Percentiles rank a stretch among this genome's conserved stretches.
These are phyloP conservation scores for Xylaria flabelliformis DNA, from an alignment of 495 filamentous ascomycete species.

Conservation along the genomic window DNA sequence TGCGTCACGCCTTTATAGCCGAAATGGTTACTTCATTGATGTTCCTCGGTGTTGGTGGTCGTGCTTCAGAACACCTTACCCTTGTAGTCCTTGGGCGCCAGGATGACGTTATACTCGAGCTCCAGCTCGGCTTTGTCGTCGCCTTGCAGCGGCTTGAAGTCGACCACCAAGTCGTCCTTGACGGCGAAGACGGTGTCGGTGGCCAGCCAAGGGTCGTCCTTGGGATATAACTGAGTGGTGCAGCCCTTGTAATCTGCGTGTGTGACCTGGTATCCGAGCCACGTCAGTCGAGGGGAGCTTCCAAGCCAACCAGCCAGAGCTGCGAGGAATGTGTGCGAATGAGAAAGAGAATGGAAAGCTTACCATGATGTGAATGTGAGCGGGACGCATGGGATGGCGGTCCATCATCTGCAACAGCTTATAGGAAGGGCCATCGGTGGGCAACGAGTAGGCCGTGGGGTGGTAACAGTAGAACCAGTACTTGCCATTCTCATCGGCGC, in stretches of 20 bases:
- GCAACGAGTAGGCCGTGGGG: slow-evolving; percentile 80
- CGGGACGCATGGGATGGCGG: slow-evolving; percentile 82
- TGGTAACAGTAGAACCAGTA: slow-evolving; percentile 85
- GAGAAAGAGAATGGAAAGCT: slow-evolving; percentile 33
- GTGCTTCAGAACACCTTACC: slow-evolving; percentile 43
- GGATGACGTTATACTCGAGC: slow-evolving; percentile 68
- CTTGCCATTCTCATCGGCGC: slow-evolving; percentile 73
- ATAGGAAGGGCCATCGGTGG: slow-evolving; percentile 74
- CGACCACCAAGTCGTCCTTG: slow-evolving; percentile 76
- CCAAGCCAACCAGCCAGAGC: neutral
- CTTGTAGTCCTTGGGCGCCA: slow-evolving; percentile 59
- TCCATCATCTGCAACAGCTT: slow-evolving; percentile 74
- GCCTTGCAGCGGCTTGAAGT: slow-evolving; percentile 68
- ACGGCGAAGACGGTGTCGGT: slow-evolving; percentile 82
- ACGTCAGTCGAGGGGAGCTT: neutral
- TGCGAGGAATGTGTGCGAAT: neutral
- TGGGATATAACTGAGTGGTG: slow-evolving; percentile 80
- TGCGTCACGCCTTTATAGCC: slow-evolving; percentile 8
- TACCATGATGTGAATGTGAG: slow-evolving; percentile 86
- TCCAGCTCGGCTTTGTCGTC: slow-evolving; percentile 72
- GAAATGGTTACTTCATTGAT: slow-evolving; percentile 18
- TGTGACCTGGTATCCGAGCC: slow-evolving; percentile 46
- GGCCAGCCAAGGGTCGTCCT: slow-evolving; percentile 68
- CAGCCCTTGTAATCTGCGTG: slow-evolving; percentile 65
- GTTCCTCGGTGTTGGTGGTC: neutral